Base-by-base conservation (phyloP, 169 alveolate genomes). In the Eimeria nieschulzi region DNA sequence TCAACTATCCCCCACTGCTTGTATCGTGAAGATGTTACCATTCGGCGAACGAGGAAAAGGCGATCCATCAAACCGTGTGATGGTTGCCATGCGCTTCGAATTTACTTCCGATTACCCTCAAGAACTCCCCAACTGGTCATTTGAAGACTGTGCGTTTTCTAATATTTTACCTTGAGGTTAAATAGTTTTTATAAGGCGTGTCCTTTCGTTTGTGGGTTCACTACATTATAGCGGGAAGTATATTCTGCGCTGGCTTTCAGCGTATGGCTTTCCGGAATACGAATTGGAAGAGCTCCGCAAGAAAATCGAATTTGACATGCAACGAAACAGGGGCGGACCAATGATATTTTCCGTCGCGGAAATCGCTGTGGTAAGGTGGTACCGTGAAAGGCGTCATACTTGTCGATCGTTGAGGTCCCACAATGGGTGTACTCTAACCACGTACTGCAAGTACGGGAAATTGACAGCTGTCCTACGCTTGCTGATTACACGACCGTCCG, bases 1-100 rank as follows among this genome's bases (percentile, higher is more conserved):
- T 7, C 55, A 80, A 59, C 76, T 80, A 15, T 80, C 88, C 12
- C 23, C 73, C 8, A 25, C 88, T 17, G 55, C 88, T 15, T 80
- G 55, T 68, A 59, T 64, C 46, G 59, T 80, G 12, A 9, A n/a
- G 15, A 64, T 80, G 53, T 33, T 56, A n/a, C 88, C 88, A 7
- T 59, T 59, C 68, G 68, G 68, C 23, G 68, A 59, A 59, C 68
- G 68, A 59, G 68, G 68, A 12, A 19, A 59, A 5, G 5, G 68
- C 23, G 68, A 59, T 59, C 68, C 68, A 15, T 12, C 1, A 19
- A 59, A 59, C n/a, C 68, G 68, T 19, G 68, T 59, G 68, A 59
- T 59, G 68, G 68, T 59, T 12, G n/a, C 15, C 15, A 59, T 59
- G 68, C 68, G 68, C 0, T 59, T 59, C 68, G n/a, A 19, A 12